Evolutionary conservation across 2,329 filamentous ascomycete species (phyloP).

Genomic region (Trichoderma arundinaceum): DNA sequence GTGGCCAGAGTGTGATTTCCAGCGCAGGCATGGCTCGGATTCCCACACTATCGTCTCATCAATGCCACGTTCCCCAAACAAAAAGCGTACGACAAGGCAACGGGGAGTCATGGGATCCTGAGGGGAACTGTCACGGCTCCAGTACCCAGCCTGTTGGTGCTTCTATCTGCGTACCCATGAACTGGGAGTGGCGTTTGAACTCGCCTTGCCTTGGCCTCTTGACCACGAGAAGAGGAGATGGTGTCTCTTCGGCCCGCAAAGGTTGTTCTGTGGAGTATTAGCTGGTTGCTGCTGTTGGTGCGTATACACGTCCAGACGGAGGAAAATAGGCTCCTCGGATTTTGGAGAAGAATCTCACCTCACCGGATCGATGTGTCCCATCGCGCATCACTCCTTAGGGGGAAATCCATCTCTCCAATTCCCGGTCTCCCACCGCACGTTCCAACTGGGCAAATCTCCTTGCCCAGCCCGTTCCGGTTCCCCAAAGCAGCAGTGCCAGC

Average conservation of each 20-base stretch:
- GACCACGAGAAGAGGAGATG: neutral
- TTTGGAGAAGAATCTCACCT: too few relatives aligned
- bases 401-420: neutral
- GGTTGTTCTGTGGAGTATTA: neutral
- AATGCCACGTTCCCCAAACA: neutral
- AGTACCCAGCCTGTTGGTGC: too few relatives aligned
- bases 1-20: neutral
- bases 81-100: too few relatives aligned
- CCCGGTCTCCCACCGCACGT: neutral
- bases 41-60: neutral
- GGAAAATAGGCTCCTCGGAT: neutral
- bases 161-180: too few relatives aligned
- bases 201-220: neutral
- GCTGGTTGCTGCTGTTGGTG: conserved; percentile 4
- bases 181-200: too few relatives aligned
- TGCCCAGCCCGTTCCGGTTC: neutral
- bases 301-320: neutral
- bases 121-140: too few relatives aligned
- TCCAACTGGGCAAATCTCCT: neutral
- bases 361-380: neutral
- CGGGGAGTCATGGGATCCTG: too few relatives aligned
- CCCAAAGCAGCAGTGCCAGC: conserved; percentile 1
- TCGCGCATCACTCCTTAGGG: neutral
- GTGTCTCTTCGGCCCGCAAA: neutral
- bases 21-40: neutral